Evolutionary conservation across 306 rosid species (phyloP), one percentile per base, ranked within the genome.

Genomic region (Corylus avellana): DNA sequence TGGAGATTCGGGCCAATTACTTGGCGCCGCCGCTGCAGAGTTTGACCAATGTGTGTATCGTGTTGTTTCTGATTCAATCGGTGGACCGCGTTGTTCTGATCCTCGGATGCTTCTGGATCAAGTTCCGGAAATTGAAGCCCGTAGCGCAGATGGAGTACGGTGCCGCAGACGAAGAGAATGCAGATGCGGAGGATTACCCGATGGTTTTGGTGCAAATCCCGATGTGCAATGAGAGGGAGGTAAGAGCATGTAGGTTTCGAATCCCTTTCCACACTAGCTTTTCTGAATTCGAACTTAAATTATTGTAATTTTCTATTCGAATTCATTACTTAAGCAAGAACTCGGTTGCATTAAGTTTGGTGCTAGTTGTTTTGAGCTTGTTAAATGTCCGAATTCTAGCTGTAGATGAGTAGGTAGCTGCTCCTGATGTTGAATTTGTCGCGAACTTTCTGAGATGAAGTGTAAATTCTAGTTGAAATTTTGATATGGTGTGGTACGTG

Each of bases 161-260:
- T 35, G 66, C 82, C 57, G 48, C 74, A 3, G 51, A 53, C 75
- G 88, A 16, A 22, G 85, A 90, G 37, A 82, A 68, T 22, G 85
- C 67, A 12, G 83, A 25, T 44, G 87, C n/a, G 44, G 89, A 90
- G 81, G 91, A 93, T 84, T 88, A 87, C 85, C 99, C 99, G 0
- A 92, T 91, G 99, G 98, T 95, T 74, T 73, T 95, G 86, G 63
- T 95, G 76, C 99, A 95, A 84, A 91, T 95, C 75, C 99, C 99
- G 54, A 95, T 95, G 98, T 95, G 98, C 92, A 95, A 95, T 75
- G 98, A 95, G 87, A 92, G 94, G 96, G 98, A 95, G 99, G 99
- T 95, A 89, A 95, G 98, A 78, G 80, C 81, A 91, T 90, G 96
- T 90, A 87, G 94, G 98, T 92, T 85, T 72, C 90, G 67, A 50